Evolutionary conservation across 2,329 filamentous ascomycete species (phyloP).

Genomic region (Monascus ruber): DNA sequence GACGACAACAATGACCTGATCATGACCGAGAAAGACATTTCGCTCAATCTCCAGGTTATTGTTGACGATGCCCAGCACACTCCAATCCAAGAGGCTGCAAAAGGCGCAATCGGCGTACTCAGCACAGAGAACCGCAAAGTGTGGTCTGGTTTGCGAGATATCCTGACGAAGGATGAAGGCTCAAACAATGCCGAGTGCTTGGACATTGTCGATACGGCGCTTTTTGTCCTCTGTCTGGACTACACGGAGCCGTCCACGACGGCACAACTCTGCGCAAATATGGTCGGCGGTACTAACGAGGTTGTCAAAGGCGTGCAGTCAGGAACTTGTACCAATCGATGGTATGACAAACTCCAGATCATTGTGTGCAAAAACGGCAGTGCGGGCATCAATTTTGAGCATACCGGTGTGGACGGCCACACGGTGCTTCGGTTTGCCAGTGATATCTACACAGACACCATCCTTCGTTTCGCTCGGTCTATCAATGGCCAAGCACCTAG

Average conservation of each 20-base stretch:
- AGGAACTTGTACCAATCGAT: constrained; percentile 93
- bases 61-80: constrained; percentile 81
- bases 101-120: constrained; percentile 81
- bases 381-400: constrained; percentile 97
- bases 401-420: constrained; percentile 94
- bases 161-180: constrained; percentile 70
- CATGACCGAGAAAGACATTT: constrained; percentile 91
- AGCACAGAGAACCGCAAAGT: constrained; percentile 94
- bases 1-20: constrained; percentile 91
- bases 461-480: constrained; percentile 83
- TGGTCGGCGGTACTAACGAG: constrained; percentile 91
- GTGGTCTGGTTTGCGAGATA: constrained; percentile 84
- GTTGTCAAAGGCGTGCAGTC: constrained; percentile 90
- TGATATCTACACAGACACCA: constrained; percentile 94
- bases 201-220: constrained; percentile 85
- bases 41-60: constrained; percentile 83
- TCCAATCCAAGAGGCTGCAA: constrained; percentile 89
- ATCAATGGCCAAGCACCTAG: constrained; percentile 91
- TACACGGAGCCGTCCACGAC: constrained; percentile 75
- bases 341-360: constrained; percentile 98
- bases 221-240: constrained; percentile 87
- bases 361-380: constrained; percentile 98
- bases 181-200: constrained; percentile 95
- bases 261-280: constrained; percentile 87
- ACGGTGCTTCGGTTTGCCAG: constrained; percentile 93